phyloP scores from a whole-genome alignment of 345 rosid species.

The Euclidium syriacum region DNA sequence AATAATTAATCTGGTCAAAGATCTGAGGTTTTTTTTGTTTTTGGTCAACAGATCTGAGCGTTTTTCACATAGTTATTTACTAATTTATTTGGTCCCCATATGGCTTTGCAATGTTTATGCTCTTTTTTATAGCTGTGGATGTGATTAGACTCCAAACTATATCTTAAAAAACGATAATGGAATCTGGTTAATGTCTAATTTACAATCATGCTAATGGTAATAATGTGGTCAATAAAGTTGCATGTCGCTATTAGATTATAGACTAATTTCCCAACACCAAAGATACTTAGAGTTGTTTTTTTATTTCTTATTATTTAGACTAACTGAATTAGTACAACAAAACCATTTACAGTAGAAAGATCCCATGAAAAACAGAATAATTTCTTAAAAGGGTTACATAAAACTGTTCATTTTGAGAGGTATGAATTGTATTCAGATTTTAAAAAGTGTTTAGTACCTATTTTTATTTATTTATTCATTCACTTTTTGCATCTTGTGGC shows the following conservation, averaged over 20 bases:
- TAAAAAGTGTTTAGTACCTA: background rate
- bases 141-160: slow-evolving; percentile 23
- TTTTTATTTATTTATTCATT: background rate
- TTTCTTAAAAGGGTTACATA: background rate
- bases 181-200: slow-evolving; percentile 10
- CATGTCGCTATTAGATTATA: slow-evolving; percentile 16
- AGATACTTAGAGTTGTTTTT: background rate
- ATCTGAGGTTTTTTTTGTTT: slow-evolving; percentile 25
- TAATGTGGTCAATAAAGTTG: slow-evolving; percentile 27
- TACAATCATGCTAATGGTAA: background rate
- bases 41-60: slow-evolving; percentile 31
- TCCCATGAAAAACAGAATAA: background rate
- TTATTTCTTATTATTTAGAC: background rate
- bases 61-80: slow-evolving; percentile 17
- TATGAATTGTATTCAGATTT: background rate
- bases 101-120: slow-evolving; percentile 18
- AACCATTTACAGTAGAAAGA: background rate
- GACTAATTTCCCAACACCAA: slow-evolving; percentile 25
- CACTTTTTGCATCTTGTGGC: background rate
- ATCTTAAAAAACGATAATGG: background rate
- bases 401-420: background rate
- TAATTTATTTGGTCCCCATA: slow-evolving; percentile 12
- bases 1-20: slow-evolving; percentile 28
- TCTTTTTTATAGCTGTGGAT: slow-evolving; percentile 7
- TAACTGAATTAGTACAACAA: background rate